Conservation (phyloP, 202 grass and related monocot species). For the Panicum virgatum region DNA sequence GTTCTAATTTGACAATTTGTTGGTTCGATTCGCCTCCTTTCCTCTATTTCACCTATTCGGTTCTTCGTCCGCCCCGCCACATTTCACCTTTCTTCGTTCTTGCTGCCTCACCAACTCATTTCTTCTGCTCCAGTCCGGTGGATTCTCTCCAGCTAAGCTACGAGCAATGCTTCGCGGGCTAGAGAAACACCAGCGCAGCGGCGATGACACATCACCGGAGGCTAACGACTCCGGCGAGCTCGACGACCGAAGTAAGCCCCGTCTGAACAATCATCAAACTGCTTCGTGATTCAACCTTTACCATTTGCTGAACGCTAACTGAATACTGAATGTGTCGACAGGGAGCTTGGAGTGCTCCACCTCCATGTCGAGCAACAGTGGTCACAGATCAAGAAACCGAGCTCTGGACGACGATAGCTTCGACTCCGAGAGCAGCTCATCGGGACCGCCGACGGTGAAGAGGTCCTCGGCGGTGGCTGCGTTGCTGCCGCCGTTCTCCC, state of each 20-base stretch:
- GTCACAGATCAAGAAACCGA: slow-evolving; percentile 47
- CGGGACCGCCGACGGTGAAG: slow-evolving; percentile 40
- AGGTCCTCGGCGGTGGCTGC: slow-evolving; percentile 17
- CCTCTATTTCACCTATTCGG: neutral
- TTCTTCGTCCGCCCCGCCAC: neutral
- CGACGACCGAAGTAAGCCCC: slow-evolving; percentile 52
- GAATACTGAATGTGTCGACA: slow-evolving; percentile 19
- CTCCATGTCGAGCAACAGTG: slow-evolving; percentile 57
- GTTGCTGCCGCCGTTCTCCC: slow-evolving; percentile 74
- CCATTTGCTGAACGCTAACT: slow-evolving; percentile 17
- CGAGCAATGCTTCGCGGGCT: slow-evolving; percentile 80
- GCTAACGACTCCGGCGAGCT: slow-evolving; percentile 55
- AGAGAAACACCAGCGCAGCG: slow-evolving; percentile 63
- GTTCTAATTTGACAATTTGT: slow-evolving; percentile 28
- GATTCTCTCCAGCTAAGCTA: slow-evolving; percentile 82
- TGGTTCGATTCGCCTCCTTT: neutral
- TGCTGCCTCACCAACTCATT: neutral
- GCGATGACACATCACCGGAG: slow-evolving; percentile 59
- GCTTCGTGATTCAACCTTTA: neutral
- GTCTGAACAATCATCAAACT: neutral
- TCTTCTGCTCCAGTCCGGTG: slow-evolving; percentile 45
- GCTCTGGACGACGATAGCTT: slow-evolving; percentile 68
- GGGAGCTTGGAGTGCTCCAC: slow-evolving; percentile 83
- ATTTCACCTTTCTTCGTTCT: slow-evolving; percentile 1
- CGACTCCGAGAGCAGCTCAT: slow-evolving; percentile 77